phyloP scores from a whole-genome alignment of 345 rosid genomes.

The Gynandropsis gynandra region DNA sequence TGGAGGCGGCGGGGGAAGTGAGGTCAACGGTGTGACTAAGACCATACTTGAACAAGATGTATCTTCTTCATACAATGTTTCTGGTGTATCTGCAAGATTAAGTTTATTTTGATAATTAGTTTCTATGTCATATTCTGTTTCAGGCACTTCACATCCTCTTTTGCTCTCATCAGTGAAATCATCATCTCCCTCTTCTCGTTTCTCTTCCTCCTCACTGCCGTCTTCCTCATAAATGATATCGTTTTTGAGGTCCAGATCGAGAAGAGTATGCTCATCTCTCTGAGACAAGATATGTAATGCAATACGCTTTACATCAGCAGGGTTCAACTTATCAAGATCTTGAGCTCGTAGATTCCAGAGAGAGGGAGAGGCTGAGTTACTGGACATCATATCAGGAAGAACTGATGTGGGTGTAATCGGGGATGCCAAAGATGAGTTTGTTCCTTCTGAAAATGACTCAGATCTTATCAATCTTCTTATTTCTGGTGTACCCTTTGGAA shows the following conservation, averaged over 20 bases:
- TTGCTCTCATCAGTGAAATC: not conserved
- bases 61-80: slow-evolving; percentile 10
- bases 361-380: slow-evolving; percentile 30
- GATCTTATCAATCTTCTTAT: slow-evolving; percentile 26
- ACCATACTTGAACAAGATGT: not conserved
- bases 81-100: not conserved
- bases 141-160: not conserved
- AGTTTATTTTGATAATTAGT: not conserved
- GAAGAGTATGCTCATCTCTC: slow-evolving; percentile 19
- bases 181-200: not conserved
- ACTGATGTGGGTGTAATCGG: slow-evolving; percentile 38
- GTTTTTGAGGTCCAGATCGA: slow-evolving; percentile 22
- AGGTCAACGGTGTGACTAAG: not conserved
- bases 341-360: slow-evolving; percentile 51
- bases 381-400: slow-evolving; percentile 21
- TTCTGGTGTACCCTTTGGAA: slow-evolving; percentile 16
- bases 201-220: not conserved
- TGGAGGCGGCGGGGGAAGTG: not conserved
- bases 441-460: slow-evolving; percentile 33
- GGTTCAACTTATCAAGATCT: slow-evolving; percentile 62
- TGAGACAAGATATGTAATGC: slow-evolving; percentile 36
- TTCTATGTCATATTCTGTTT: slow-evolving; percentile 1
- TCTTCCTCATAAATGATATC: slow-evolving; percentile 20
- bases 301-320: slow-evolving; percentile 53
- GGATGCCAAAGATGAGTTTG: slow-evolving; percentile 30